These are phyloP conservation scores for Novakomyces olei DNA, from an alignment of 805 yeast species.

Conservation along the genomic window DNA sequence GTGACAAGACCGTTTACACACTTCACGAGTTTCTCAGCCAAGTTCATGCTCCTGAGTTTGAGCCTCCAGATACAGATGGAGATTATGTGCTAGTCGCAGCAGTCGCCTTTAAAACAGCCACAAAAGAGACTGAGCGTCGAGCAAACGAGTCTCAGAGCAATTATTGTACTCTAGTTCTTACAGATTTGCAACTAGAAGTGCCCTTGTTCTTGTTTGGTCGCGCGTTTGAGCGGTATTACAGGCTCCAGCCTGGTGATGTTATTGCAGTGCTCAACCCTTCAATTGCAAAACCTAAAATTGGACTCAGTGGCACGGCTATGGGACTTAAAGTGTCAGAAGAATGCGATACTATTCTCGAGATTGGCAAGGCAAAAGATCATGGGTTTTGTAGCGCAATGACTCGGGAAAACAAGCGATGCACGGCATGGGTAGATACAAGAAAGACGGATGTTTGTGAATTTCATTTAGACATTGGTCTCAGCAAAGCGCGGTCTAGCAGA, in stretches of 20 bases:
- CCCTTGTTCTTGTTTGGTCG: constrained; percentile 42
- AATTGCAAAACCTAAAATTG: constrained; percentile 17
- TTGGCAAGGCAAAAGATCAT: constrained; percentile 48
- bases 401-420: constrained; percentile 32
- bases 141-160: constrained; percentile 17
- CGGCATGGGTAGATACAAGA: constrained; percentile 33
- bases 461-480: constrained; percentile 33
- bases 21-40: constrained; percentile 40
- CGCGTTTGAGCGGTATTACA: constrained; percentile 52
- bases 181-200: constrained; percentile 42
- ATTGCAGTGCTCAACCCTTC: constrained; percentile 57
- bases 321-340: constrained; percentile 32
- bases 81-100: constrained; percentile 72
- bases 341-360: constrained; percentile 36
- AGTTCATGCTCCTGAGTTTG: constrained; percentile 43
- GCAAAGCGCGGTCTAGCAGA: neutral
- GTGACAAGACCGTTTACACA: constrained; percentile 32
- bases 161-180: constrained; percentile 38
- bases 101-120: constrained; percentile 7
- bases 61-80: constrained; percentile 37
- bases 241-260: constrained; percentile 49
- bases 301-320: constrained; percentile 22
- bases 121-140: constrained; percentile 10
- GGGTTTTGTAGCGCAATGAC: constrained; percentile 40
- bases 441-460: constrained; percentile 41